Base-by-base conservation (phyloP, 495 filamentous ascomycete species). In the Alectoria sarmentosa region DNA sequence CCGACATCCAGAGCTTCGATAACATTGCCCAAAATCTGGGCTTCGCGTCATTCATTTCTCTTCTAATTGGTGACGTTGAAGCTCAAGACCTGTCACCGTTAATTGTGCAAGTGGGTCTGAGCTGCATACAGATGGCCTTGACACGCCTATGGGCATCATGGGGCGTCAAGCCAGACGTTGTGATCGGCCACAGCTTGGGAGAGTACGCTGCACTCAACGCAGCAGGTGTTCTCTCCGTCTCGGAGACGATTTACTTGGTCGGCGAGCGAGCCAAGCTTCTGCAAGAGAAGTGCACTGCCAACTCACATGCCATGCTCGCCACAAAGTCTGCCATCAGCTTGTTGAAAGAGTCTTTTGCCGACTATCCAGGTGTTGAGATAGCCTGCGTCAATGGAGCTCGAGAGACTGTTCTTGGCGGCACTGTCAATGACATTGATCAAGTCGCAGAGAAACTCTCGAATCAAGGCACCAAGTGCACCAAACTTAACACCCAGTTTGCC, bases 121-220 rank as follows among this genome's bases (percentile, higher is more conserved):
- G 83, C 26, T 90, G 85, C 66, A 83, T 95, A 65, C 89, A 96
- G 74, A 93, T 96, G 82, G 91, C 92, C 6, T 78, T 95, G 59
- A 86, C 90, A 30, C 85, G 85, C 58, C 82, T 91, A 63, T 96
- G 92, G 92, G 75, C 69, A 28, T 87, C 90, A 11, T 88, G 90
- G 82, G 92, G 90, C 42, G 80, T 95, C 64, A 83, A 75, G 30
- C 92, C 92, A 26, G 78, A 82, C 60, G 88, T 86, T 46, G 90
- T 96, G 4, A 78, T 96, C 42, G 92, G 92, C 30, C 92, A 97
- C 77, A 95, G 90, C 72, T 69, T 86, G 17, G 92, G 92, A 64
- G 92, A 96, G 73, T 96, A 93, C 76, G 90, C 92, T 56, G 92
- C 92, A 21, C 78, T 96, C 3, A 82, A 92, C 69, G 85, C 87